Evolutionary conservation across 2,329 filamentous ascomycete species (phyloP).

Genomic region (Pseudomassariella vexata): DNA sequence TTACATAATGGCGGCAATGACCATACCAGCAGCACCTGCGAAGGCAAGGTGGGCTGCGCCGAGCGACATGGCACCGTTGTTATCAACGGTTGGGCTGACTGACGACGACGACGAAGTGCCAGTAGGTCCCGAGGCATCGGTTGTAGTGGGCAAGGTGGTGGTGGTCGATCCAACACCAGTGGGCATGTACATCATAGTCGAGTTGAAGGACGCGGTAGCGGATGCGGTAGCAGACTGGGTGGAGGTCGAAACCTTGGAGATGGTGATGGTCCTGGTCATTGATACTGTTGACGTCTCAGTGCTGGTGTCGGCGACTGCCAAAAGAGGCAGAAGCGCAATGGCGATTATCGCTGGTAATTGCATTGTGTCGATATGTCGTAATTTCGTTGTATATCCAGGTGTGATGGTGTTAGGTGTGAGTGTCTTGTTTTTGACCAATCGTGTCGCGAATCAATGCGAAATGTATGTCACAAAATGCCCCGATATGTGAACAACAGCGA

Average conservation of each 20-base stretch:
- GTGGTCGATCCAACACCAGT: slow-evolving; percentile 25
- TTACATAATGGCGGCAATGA: slow-evolving; percentile 48
- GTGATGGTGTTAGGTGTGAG: no score
- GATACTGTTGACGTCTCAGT: slow-evolving; percentile 44
- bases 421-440: no score
- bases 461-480: no score
- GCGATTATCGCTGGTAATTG: slow-evolving; percentile 38
- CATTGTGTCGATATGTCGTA: slow-evolving; percentile 26
- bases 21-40: slow-evolving; percentile 44
- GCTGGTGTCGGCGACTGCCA: slow-evolving; percentile 40
- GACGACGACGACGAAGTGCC: slow-evolving; percentile 22
- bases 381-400: not conserved
- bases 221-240: slow-evolving; percentile 19
- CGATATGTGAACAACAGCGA: no score
- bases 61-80: slow-evolving; percentile 36
- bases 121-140: slow-evolving; percentile 11
- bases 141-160: slow-evolving; percentile 21
- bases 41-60: slow-evolving; percentile 38
- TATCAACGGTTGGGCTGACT: slow-evolving; percentile 27
- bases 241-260: slow-evolving; percentile 34
- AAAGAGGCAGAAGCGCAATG: slow-evolving; percentile 44
- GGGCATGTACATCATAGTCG: slow-evolving; percentile 25
- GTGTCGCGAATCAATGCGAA: no score
- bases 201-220: slow-evolving; percentile 30
- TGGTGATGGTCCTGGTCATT: slow-evolving; percentile 46